Evolutionary conservation across 768 basidiomycete species (phyloP).

Genomic region (Xerocomus potaroensis): DNA sequence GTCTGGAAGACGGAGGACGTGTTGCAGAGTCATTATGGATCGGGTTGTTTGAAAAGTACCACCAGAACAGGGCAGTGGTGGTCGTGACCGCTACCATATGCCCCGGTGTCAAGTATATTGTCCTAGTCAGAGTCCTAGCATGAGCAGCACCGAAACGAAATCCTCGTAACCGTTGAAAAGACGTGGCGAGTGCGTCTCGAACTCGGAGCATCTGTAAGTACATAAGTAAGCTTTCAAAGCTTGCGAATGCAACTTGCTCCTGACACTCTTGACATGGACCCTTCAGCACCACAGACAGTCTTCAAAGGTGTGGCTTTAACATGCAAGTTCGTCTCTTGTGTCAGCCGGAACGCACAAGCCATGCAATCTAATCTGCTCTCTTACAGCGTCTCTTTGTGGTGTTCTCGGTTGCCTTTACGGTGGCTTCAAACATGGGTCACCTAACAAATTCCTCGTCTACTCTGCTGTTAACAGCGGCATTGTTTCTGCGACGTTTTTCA

Average conservation of each 20-base stretch:
- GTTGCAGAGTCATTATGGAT: conserved; percentile 37
- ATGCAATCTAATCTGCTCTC: conserved; percentile 26
- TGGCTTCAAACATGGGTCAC: conserved; percentile 45
- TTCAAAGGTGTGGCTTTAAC: conserved; percentile 56
- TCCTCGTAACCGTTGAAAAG: conserved; percentile 2
- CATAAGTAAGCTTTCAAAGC: too few species aligned
- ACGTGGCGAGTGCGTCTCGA: conserved; percentile 5
- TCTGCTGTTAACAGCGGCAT: conserved; percentile 71
- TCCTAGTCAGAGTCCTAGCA: background rate
- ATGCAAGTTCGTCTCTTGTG: conserved; percentile 70
- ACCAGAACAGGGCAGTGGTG: conserved; percentile 32
- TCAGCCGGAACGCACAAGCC: conserved; percentile 5
- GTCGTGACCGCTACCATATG: conserved; percentile 18
- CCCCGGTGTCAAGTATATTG: background rate
- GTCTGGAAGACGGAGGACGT: conserved; percentile 5
- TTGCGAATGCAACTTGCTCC: background rate
- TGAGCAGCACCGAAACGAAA: conserved; percentile 8
- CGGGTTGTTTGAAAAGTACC: conserved; percentile 34
- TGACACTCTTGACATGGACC: conserved; percentile 19
- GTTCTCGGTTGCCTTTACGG: conserved; percentile 40
- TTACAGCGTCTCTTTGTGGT: conserved; percentile 55
- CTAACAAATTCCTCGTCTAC: conserved; percentile 46
- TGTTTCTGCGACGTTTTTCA: conserved; percentile 72
- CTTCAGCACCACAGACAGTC: conserved; percentile 40
- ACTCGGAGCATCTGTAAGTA: conserved; percentile 9